These are phyloP conservation scores for Suhomyces atakaporum DNA, from an alignment of 1,139 yeast genomes.

Conservation along the genomic window DNA sequence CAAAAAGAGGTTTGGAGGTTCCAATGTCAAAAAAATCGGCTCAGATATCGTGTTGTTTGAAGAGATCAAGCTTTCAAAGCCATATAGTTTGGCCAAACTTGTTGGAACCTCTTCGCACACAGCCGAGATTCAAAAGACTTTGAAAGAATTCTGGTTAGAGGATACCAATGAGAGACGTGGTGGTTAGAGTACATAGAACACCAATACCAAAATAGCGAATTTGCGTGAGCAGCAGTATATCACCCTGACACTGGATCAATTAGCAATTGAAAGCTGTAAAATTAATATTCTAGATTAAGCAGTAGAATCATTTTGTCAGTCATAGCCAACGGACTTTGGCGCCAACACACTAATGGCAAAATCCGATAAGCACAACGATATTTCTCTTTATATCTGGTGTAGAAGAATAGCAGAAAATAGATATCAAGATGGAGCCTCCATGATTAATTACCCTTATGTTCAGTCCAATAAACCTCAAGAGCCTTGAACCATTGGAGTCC, in stretches of 20 bases:
- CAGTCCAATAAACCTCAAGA: constrained; percentile 6
- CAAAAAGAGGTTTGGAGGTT: constrained; percentile 23
- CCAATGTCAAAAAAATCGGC: constrained; percentile 29
- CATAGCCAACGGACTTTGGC: background rate
- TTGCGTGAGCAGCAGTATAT: too few relatives aligned
- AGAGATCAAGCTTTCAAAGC: constrained; percentile 30
- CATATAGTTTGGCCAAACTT: constrained; percentile 31
- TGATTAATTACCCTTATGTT: background rate
- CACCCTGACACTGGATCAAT: too few relatives aligned
- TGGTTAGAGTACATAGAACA: constrained; percentile 43
- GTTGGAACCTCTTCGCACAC: constrained; percentile 40
- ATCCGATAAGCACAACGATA: background rate
- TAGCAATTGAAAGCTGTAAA: too few relatives aligned
- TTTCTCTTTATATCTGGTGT: too few relatives aligned
- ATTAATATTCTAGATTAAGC: too few relatives aligned
- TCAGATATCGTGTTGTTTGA: constrained; percentile 27
- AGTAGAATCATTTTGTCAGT: too few relatives aligned
- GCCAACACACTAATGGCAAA: too few relatives aligned
- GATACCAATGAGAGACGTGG: constrained; percentile 56
- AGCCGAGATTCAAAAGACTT: constrained; percentile 51
- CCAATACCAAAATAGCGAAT: too few relatives aligned
- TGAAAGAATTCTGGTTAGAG: constrained; percentile 58
- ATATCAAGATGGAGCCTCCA: background rate
- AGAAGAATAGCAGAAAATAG: too few relatives aligned
- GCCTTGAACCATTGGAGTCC: constrained; percentile 57